These are phyloP conservation scores for Tetrahymena borealis DNA, from an alignment of 73 alveolate genomes.

Conservation along the genomic window DNA sequence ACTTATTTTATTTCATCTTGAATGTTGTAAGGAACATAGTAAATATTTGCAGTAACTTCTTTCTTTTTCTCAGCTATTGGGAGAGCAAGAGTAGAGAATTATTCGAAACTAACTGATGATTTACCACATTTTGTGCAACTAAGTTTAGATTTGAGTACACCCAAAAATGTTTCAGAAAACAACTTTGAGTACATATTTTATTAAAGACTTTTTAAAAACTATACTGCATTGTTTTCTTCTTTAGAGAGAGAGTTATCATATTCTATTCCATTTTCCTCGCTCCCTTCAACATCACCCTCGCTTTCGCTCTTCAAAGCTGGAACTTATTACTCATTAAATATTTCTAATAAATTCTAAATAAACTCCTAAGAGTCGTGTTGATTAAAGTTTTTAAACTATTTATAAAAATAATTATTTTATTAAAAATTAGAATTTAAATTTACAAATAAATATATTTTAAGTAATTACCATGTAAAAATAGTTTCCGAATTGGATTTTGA, in stretches of 20 bases:
- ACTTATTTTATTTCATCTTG: not conserved
- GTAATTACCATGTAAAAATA: constrained; percentile 9
- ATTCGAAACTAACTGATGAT: constrained; percentile 12
- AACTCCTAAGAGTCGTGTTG: constrained; percentile 34
- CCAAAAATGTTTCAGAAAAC: constrained; percentile 4
- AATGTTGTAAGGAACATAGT: not conserved
- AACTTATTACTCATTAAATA: constrained; percentile 16
- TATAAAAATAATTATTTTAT: not conserved
- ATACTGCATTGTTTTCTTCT: not conserved
- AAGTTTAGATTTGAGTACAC: constrained; percentile 4
- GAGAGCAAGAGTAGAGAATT: constrained; percentile 6
- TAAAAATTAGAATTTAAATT: not conserved
- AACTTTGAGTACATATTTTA: not conserved
- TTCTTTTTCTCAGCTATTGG: not conserved
- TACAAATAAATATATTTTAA: constrained; percentile 3
- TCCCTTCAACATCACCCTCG: constrained; percentile 19
- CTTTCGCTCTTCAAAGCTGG: not conserved
- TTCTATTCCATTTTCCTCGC: not conserved
- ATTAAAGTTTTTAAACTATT: constrained; percentile 14
- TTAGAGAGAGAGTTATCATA: not conserved
- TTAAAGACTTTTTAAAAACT: not conserved
- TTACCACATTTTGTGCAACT: constrained; percentile 24
- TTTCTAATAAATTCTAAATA: constrained; percentile 26
- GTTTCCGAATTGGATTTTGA: not conserved
- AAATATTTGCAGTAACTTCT: not conserved